Percentiles rank a stretch among this genome's conserved stretches.
These are phyloP conservation scores for Wickerhamiella azymoides DNA, from an alignment of 805 yeast genomes.

Conservation along the genomic window DNA sequence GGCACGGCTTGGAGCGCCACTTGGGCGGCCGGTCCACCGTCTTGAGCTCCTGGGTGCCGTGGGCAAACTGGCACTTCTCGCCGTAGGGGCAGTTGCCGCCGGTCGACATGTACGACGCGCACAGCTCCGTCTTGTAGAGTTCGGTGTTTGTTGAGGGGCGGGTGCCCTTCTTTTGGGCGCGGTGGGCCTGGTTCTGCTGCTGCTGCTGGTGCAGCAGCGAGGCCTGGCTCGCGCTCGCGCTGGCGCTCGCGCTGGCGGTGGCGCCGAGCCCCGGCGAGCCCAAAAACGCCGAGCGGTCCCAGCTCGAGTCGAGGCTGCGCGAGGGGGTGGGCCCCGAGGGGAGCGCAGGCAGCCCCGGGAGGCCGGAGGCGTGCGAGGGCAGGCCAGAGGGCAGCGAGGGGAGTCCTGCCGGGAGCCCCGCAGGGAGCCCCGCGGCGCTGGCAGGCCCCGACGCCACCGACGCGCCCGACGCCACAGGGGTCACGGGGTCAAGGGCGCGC, in stretches of 20 bases:
- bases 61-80: conserved; percentile 87
- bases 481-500: conserved; percentile 3
- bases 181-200: conserved; percentile 10
- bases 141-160: conserved; percentile 37
- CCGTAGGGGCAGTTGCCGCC: conserved; percentile 77
- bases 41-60: conserved; percentile 68
- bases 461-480: neutral
- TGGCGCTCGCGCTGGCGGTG: conserved; percentile 10
- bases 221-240: conserved; percentile 7
- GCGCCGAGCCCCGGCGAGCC: conserved; percentile 5
- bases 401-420: no score
- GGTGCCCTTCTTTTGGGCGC: conserved; percentile 20
- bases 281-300: conserved; percentile 5
- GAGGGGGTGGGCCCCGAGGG: conserved; percentile 1
- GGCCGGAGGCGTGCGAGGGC: no score
- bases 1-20: conserved; percentile 85
- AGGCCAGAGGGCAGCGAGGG: no score
- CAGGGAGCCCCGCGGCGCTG: no score
- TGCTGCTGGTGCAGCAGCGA: conserved; percentile 10
- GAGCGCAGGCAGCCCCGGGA: neutral
- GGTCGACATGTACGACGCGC: conserved; percentile 59
- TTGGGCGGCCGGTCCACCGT: conserved; percentile 58
- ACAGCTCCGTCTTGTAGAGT: conserved; percentile 80
- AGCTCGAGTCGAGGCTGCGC: conserved; percentile 1
- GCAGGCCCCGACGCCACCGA: neutral